Base-by-base conservation (phyloP, 1,284 basidiomycete genomes). In the Sparassis latifolia region DNA sequence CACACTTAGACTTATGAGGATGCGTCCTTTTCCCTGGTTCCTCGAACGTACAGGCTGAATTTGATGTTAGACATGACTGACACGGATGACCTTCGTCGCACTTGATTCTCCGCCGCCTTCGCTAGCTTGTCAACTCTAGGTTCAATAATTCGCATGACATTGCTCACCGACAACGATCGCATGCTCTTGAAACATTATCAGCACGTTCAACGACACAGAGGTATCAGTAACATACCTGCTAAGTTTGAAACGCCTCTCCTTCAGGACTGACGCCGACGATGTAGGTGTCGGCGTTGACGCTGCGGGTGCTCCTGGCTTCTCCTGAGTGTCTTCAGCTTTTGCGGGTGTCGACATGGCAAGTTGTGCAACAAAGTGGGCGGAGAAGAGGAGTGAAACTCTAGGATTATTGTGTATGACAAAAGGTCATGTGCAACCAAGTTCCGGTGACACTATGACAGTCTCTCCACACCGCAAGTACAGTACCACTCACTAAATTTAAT, bases 11-110 rank as follows among this genome's bases (percentile, higher is more conserved):
- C 66, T 89, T 90, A 69, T 89, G 86, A 35, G 87, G 84, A 62
- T 89, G 86, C 0, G 82, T 85, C 53, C 87, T 74, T 69, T 90
- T 90, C 2, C 87, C 86, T 3, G 86, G 84, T 66, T 90, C 87
- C 66, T 90, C 87, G 58, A 90, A 90, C 0, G 88, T 90, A 57
- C 87, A 90, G 7, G 85, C 69, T 3, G 87, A 88, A 58, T 76
- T 85, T 12, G 87, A 85, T 3, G 84, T 81, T 27, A 89, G 66
- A 66, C 87, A 90, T 7, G 87, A 86, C 69, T 90, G 86, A 64
- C 87, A 90, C 39, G 87, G 88, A 59, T 89, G 86, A 0, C 87
- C 88, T 64, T 90, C 88, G 59, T 90, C 88, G 63, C 87, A 90
- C 60, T 88, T 87, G 64, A 89, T 90, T 59, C 87, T 72, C 60